phyloP scores from a whole-genome alignment of 306 rosid species.

The Acacia confusa region DNA sequence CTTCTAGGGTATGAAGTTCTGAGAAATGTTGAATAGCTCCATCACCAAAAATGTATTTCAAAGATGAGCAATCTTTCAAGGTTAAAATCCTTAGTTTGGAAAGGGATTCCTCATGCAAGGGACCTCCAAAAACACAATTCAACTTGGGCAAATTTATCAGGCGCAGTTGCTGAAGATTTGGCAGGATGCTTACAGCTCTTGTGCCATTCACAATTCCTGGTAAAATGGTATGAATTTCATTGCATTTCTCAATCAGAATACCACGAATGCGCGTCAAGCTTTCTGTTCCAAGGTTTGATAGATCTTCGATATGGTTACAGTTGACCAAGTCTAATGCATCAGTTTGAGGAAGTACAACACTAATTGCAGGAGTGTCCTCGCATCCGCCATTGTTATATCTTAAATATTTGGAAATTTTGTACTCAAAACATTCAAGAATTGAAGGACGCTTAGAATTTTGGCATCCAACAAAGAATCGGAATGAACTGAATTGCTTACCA shows the following conservation, averaged over 20 bases:
- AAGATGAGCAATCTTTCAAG: background rate
- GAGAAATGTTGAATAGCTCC: background rate
- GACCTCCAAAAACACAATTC: slow-evolving; percentile 1
- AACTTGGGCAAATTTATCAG: background rate
- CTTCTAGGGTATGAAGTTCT: background rate
- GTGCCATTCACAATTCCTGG: background rate
- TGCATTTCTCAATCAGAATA: slow-evolving; percentile 30
- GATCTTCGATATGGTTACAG: slow-evolving; percentile 1
- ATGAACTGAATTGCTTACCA: slow-evolving; percentile 9
- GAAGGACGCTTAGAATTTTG: slow-evolving; percentile 12
- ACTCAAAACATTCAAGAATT: slow-evolving; percentile 32
- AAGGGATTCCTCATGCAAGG: background rate
- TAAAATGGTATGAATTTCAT: slow-evolving; percentile 3
- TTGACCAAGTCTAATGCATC: slow-evolving; percentile 34
- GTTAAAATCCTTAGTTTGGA: background rate
- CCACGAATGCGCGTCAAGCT: slow-evolving; percentile 24
- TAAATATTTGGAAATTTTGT: slow-evolving; percentile 25
- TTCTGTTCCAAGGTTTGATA: slow-evolving; percentile 19
- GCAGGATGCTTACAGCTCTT: background rate
- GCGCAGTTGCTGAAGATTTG: background rate
- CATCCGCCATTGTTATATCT: slow-evolving; percentile 23
- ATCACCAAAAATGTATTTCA: slow-evolving; percentile 1
- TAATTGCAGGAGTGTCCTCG: background rate
- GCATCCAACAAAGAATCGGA: slow-evolving; percentile 33
- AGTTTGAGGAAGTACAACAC: slow-evolving; percentile 25